Evolutionary conservation across 148 eudicot species (phyloP).

Genomic region (Chenopodium suecicum): DNA sequence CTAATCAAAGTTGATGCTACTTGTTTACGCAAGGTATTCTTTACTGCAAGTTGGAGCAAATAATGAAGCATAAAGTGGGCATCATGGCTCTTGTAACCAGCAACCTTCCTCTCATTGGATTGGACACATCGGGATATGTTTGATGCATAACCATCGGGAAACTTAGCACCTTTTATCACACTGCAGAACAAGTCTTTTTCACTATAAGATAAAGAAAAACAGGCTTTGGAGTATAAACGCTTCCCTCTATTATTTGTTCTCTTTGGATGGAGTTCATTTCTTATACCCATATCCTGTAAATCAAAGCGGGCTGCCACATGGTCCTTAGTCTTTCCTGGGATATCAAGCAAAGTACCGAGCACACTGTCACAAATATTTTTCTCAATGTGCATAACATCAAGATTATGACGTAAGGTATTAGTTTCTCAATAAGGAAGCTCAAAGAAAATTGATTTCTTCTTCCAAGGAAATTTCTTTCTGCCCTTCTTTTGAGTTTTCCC

Average conservation of each 20-base stretch:
- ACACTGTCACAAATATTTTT: neutral
- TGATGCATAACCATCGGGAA: slow-evolving; percentile 20
- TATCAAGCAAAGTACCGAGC: neutral
- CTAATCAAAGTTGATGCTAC: too few relatives aligned
- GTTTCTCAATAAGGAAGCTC: slow-evolving; percentile 17
- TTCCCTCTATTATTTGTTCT: too few relatives aligned
- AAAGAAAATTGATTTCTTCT: slow-evolving; percentile 14
- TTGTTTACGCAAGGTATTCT: too few relatives aligned
- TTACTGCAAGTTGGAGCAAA: neutral
- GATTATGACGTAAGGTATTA: slow-evolving; percentile 11
- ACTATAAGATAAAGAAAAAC: neutral
- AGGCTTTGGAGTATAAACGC: neutral
- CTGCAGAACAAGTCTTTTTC: slow-evolving; percentile 16
- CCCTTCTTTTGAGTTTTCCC: neutral
- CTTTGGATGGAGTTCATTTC: too few relatives aligned
- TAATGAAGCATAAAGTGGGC: slow-evolving; percentile 11
- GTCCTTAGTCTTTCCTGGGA: neutral
- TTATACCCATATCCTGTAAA: too few relatives aligned
- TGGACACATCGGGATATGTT: slow-evolving; percentile 12
- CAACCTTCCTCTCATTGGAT: neutral
- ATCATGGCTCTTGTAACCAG: slow-evolving; percentile 23
- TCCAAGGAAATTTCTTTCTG: slow-evolving; percentile 1
- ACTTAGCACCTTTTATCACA: slow-evolving; percentile 11
- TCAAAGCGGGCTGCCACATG: too few relatives aligned
- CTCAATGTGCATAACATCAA: slow-evolving; percentile 24